A percentile compares a stretch with the other conserved stretches of the same genome.
Conservation (phyloP, 2,329 filamentous ascomycete genomes). For the Aspergillus costaricaensis region DNA sequence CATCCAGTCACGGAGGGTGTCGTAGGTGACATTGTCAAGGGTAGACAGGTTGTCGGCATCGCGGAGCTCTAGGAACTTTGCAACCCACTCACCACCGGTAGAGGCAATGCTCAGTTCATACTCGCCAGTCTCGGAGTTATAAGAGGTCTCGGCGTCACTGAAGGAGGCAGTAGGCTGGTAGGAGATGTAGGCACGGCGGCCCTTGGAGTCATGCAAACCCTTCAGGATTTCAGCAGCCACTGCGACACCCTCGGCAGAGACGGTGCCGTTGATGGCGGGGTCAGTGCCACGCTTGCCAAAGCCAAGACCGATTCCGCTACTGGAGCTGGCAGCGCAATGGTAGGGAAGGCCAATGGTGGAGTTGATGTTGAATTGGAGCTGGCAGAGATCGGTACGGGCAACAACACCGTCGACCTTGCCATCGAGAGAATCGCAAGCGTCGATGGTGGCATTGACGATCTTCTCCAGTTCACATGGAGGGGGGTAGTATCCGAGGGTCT, state of each 20-base stretch:
- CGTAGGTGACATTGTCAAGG: constrained; percentile 56
- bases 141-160: constrained; percentile 21
- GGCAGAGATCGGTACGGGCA: constrained; percentile 52
- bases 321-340: constrained; percentile 41
- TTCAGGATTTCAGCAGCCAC: constrained; percentile 41
- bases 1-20: constrained; percentile 61
- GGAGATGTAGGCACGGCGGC: constrained; percentile 45
- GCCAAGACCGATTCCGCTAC: constrained; percentile 30
- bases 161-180: constrained; percentile 33
- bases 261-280: constrained; percentile 35
- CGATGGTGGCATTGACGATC: constrained; percentile 55
- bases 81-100: constrained; percentile 43
- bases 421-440: constrained; percentile 58
- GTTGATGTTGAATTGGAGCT: constrained; percentile 49
- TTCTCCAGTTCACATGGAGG: constrained; percentile 38
- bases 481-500: constrained; percentile 46
- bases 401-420: constrained; percentile 58
- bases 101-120: constrained; percentile 36
- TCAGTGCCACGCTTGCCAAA: constrained; percentile 31
- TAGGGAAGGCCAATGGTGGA: constrained; percentile 51
- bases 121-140: constrained; percentile 29
- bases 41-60: constrained; percentile 42
- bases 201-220: constrained; percentile 46
- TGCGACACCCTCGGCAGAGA: constrained; percentile 30
- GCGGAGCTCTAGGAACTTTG: constrained; percentile 32